Percentiles rank a stretch among this genome's conserved stretches.
Evolutionary conservation across 805 yeast genomes (phyloP).

Genomic region (Saturnispora galanensis): DNA sequence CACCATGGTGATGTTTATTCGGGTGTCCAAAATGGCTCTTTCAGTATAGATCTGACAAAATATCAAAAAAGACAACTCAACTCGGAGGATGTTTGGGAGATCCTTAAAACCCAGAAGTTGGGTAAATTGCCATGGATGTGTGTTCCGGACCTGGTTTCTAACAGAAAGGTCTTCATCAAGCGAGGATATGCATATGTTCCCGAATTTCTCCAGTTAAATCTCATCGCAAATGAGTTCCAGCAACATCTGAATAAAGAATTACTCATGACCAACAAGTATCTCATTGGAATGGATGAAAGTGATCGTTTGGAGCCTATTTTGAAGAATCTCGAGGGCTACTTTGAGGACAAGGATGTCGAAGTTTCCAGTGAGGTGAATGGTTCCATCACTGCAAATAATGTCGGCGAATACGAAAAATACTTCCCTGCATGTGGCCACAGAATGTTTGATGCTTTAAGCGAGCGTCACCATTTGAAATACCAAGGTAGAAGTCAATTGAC

Average conservation of each 20-base stretch:
- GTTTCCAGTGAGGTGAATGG: slow-evolving; percentile 11
- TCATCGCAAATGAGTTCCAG: slow-evolving; percentile 62
- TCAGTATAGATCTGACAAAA: slow-evolving; percentile 14
- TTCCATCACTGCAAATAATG: slow-evolving; percentile 47
- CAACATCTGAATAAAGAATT: slow-evolving; percentile 42
- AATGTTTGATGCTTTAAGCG: slow-evolving; percentile 50
- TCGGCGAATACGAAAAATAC: slow-evolving; percentile 48
- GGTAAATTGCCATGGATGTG: slow-evolving; percentile 83
- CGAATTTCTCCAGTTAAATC: slow-evolving; percentile 61
- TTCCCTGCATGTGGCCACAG: slow-evolving; percentile 67
- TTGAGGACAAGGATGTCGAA: slow-evolving; percentile 43
- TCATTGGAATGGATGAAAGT: slow-evolving; percentile 85
- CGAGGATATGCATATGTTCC: slow-evolving; percentile 81
- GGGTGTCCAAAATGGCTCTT: slow-evolving; percentile 24
- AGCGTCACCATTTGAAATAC: slow-evolving; percentile 67
- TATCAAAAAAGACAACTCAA: slow-evolving; percentile 25
- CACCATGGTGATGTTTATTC: slow-evolving; percentile 35
- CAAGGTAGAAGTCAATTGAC: slow-evolving; percentile 80
- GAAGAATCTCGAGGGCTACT: slow-evolving; percentile 66
- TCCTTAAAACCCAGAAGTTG: slow-evolving; percentile 51
- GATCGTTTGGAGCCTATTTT: slow-evolving; percentile 80
- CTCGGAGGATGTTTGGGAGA: slow-evolving; percentile 44
- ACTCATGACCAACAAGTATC: slow-evolving; percentile 58
- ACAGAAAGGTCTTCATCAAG: slow-evolving; percentile 57
- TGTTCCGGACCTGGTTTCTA: slow-evolving; percentile 66